phyloP scores from a whole-genome alignment of 306 rosid genomes.

The Prosopis cineraria region DNA sequence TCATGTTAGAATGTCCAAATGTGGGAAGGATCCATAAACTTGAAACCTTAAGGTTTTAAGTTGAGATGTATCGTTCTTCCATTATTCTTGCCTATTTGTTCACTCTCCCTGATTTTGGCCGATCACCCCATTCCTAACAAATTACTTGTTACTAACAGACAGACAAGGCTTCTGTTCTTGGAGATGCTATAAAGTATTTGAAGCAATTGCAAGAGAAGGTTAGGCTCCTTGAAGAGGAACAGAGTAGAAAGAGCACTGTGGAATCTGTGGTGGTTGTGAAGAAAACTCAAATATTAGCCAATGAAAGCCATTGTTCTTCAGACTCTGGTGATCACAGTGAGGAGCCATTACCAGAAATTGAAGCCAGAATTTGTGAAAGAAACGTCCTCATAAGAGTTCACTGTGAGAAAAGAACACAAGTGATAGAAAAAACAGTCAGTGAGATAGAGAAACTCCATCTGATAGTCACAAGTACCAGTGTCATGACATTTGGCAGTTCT shows the following conservation, averaged over 20 bases:
- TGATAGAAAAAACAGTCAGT: slow-evolving; percentile 57
- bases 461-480: slow-evolving; percentile 64
- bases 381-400: slow-evolving; percentile 83
- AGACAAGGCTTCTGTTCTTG: slow-evolving; percentile 99
- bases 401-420: slow-evolving; percentile 77
- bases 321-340: slow-evolving; percentile 34
- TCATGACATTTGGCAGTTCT: slow-evolving; percentile 74
- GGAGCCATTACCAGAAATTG: slow-evolving; percentile 80
- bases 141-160: slow-evolving; percentile 52
- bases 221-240: slow-evolving; percentile 84
- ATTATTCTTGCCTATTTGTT: no score
- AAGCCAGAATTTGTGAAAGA: slow-evolving; percentile 79
- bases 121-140: no score
- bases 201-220: slow-evolving; percentile 85
- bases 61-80: no score
- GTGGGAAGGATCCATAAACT: no score
- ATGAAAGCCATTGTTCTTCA: slow-evolving; percentile 47
- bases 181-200: slow-evolving; percentile 88
- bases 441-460: slow-evolving; percentile 79
- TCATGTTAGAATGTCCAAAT: no score
- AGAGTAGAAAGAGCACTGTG: slow-evolving; percentile 53
- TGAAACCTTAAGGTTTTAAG: no score
- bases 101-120: no score
- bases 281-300: slow-evolving; percentile 57
- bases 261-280: slow-evolving; percentile 77